Evolutionary conservation across 768 basidiomycete species (phyloP).

Genomic region (Podaxis sp.): DNA sequence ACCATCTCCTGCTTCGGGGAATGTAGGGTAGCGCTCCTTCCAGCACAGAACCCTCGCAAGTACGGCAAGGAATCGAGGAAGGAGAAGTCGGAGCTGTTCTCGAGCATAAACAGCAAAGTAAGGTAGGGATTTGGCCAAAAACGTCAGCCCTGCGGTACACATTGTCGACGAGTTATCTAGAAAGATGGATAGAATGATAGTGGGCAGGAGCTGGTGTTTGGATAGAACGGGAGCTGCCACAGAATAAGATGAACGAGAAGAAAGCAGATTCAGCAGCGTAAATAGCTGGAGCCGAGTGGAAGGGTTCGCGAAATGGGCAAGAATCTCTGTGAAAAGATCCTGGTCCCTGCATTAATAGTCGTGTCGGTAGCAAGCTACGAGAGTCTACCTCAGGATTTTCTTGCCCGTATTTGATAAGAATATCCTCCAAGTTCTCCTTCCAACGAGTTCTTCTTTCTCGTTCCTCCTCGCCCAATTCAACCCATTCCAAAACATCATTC

Average conservation of each 20-base stretch:
- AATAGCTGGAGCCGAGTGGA: conserved; percentile 66
- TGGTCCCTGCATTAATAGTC: conserved; percentile 22
- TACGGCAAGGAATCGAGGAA: conserved; percentile 64
- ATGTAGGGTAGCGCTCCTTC: conserved; percentile 46
- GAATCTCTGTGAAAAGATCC: conserved; percentile 69
- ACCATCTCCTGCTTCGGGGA: conserved; percentile 24
- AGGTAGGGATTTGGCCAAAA: conserved; percentile 71
- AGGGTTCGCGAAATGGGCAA: conserved; percentile 56
- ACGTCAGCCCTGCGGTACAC: conserved; percentile 57
- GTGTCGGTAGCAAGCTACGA: neutral
- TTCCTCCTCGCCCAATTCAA: conserved; percentile 57
- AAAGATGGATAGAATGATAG: conserved; percentile 61
- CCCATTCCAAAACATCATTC: conserved; percentile 73
- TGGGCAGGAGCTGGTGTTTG: conserved; percentile 57
- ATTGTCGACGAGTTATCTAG: conserved; percentile 74
- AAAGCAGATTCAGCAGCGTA: conserved; percentile 59
- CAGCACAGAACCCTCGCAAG: conserved; percentile 73
- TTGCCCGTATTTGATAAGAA: conserved; percentile 61
- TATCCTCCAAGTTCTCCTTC: conserved; percentile 78
- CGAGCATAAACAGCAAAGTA: conserved; percentile 63
- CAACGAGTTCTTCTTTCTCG: conserved; percentile 57
- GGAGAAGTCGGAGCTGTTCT: conserved; percentile 47
- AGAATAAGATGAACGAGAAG: conserved; percentile 49
- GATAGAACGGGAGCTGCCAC: conserved; percentile 47
- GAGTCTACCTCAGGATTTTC: conserved; percentile 57